These are phyloP conservation scores for Fusarium graminum DNA, from an alignment of 2,329 filamentous ascomycete species.

Conservation along the genomic window DNA sequence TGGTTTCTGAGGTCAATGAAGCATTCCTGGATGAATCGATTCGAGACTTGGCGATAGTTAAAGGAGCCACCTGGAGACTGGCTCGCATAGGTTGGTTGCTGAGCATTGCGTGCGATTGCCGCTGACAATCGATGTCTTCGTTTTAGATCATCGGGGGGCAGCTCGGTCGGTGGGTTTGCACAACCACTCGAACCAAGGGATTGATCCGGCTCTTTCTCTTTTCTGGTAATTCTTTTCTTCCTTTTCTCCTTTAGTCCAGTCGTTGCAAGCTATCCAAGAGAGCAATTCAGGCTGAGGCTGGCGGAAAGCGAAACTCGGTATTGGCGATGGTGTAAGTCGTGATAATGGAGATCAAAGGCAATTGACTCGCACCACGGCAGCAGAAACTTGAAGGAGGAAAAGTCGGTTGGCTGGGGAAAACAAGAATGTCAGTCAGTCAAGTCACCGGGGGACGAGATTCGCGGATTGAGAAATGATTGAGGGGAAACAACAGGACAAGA, in stretches of 20 bases:
- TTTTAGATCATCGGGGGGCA: conserved; percentile 51
- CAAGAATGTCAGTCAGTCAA: conserved; percentile 37
- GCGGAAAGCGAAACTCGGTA: conserved; percentile 14
- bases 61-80: conserved; percentile 72
- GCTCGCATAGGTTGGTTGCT: conserved; percentile 63
- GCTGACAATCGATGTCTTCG: conserved; percentile 40
- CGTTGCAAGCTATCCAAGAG: conserved; percentile 44
- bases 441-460: conserved; percentile 32
- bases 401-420: conserved; percentile 41
- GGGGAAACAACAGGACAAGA: conserved; percentile 6
- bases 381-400: conserved; percentile 28
- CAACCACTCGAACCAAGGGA: conserved; percentile 42
- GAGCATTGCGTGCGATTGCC: conserved; percentile 55
- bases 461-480: conserved; percentile 34
- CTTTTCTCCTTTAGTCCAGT: conserved; percentile 6
- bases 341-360: conserved; percentile 17
- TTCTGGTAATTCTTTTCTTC: background rate
- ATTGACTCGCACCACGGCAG: conserved; percentile 29
- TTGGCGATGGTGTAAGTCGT: conserved; percentile 40
- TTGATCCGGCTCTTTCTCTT: conserved; percentile 30
- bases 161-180: conserved; percentile 37
- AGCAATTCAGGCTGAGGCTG: conserved; percentile 10
- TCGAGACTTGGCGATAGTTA: conserved; percentile 64
- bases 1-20: conserved; percentile 49
- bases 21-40: conserved; percentile 49